Percentiles rank a stretch among this genome's conserved stretches.
phyloP scores from a whole-genome alignment of 495 filamentous ascomycete genomes.

The Podospora pseudoanserina region DNA sequence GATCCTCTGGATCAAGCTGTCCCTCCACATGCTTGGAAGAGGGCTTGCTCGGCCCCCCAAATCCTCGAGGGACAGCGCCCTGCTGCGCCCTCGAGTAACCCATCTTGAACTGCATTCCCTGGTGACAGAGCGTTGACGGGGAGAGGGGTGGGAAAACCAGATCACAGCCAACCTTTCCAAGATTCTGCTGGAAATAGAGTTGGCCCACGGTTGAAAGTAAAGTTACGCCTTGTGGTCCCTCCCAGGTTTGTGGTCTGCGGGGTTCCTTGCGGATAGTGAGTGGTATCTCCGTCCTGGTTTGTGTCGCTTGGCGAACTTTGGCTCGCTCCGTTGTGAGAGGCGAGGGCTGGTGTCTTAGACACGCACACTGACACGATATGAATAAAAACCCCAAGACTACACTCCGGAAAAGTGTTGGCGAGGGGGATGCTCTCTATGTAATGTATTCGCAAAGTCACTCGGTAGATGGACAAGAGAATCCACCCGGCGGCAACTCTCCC shows the following conservation, averaged over 20 bases:
- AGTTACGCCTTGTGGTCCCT: background rate
- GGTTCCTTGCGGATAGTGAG: background rate
- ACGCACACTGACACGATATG: too few relatives aligned
- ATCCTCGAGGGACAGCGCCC: constrained; percentile 5
- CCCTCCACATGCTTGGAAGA: constrained; percentile 26
- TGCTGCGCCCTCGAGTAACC: constrained; percentile 23
- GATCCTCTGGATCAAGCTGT: constrained; percentile 50
- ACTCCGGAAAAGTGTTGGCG: background rate
- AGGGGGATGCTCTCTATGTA: background rate
- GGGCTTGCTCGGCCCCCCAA: constrained; percentile 7
- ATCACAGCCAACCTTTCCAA: background rate
- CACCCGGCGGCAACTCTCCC: background rate
- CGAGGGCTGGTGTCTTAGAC: too few relatives aligned
- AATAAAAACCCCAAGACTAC: background rate
- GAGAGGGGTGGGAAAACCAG: background rate
- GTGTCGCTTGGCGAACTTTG: background rate
- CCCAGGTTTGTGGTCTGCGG: background rate
- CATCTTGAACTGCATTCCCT: constrained; percentile 26
- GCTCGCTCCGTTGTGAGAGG: background rate
- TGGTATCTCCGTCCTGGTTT: background rate
- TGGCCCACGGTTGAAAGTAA: background rate
- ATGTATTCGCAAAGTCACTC: background rate
- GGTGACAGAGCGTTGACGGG: background rate
- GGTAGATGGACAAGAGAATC: background rate
- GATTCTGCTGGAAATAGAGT: background rate